phyloP scores from a whole-genome alignment of 306 rosid genomes.

The Prunus persica region Prunus_persica_NCBIv2 NC_034009.1:42162501-42163000 shows the following conservation, averaged over 20 bases:
- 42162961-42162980: neutral
- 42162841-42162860: neutral
- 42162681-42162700: neutral
- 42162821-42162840: too few species aligned
- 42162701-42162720: neutral
- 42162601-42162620: too few species aligned
- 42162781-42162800: neutral
- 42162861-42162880: neutral
- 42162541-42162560: neutral
- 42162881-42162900: too few species aligned
- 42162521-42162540: neutral
- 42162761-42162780: neutral
- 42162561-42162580: neutral
- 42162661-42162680: neutral
- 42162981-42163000: neutral
- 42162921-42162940: neutral
- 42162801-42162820: too few species aligned
- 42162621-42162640: neutral
- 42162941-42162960: neutral
- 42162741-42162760: neutral
- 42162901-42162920: neutral
- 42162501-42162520: conserved; percentile 2
- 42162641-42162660: neutral
- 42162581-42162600: neutral
- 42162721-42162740: neutral